phyloP scores from a whole-genome alignment of 2,329 filamentous ascomycete species.

The Apiospora koreana region DNA sequence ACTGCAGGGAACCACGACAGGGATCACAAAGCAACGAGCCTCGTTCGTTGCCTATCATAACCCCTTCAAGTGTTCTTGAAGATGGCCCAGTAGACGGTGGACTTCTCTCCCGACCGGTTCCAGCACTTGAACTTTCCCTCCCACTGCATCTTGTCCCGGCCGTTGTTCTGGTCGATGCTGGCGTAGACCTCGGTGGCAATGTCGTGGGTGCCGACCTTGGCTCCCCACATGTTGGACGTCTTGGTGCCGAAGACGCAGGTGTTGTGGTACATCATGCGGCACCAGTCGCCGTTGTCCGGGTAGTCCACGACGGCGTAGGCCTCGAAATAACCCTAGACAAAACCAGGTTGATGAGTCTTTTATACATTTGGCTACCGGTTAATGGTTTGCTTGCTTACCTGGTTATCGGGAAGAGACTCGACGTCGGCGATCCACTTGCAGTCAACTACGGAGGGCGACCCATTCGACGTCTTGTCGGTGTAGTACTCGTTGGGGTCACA shows the following conservation, averaged over 20 bases:
- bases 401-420: neutral
- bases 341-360: neutral
- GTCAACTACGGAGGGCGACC: neutral
- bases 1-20: neutral
- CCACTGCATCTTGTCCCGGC: neutral
- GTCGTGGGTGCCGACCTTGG: neutral
- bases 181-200: conserved; percentile 1
- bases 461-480: neutral
- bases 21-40: neutral
- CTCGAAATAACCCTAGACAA: neutral
- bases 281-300: conserved; percentile 7
- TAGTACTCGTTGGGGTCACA: neutral
- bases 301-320: neutral
- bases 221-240: neutral
- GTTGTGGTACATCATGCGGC: neutral
- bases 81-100: neutral
- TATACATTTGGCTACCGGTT: too few species aligned
- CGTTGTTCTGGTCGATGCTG: neutral
- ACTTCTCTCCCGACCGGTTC: neutral
- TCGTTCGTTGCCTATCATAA: neutral
- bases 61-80: neutral
- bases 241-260: conserved; percentile 12
- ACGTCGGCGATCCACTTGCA: neutral
- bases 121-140: conserved; percentile 8
- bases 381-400: neutral